Evolutionary conservation across 2,329 filamentous ascomycete species (phyloP).

Genomic region (Arthrobotrys entomopaga): DNA sequence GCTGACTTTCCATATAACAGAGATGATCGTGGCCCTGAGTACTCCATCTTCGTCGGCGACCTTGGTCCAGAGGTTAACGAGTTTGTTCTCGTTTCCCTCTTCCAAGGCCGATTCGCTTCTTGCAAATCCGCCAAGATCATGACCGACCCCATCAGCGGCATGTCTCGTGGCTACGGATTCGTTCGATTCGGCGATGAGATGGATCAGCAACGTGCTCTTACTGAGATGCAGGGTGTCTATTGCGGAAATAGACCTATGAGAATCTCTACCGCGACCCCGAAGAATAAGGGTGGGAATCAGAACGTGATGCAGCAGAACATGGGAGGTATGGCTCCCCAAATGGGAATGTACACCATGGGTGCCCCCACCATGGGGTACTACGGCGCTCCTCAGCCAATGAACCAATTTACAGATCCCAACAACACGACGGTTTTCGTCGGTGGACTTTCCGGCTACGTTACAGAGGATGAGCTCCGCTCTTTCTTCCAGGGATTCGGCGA

Average conservation of each 20-base stretch:
- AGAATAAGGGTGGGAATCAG: conserved; percentile 76
- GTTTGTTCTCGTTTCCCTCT: conserved; percentile 95
- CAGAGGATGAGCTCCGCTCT: conserved; percentile 97
- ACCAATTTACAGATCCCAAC: conserved; percentile 99
- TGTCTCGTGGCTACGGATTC: conserved; percentile 97
- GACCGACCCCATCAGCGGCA: conserved; percentile 97
- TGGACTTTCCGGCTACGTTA: conserved; percentile 95
- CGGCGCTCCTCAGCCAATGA: conserved; percentile 84
- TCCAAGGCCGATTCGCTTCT: conserved; percentile 93
- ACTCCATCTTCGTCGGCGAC: conserved; percentile 96
- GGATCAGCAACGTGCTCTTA: conserved; percentile 93
- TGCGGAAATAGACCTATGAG: conserved; percentile 98
- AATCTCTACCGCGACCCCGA: conserved; percentile 96
- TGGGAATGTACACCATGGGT: conserved; percentile 77
- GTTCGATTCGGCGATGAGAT: conserved; percentile 95
- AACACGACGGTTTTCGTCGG: conserved; percentile 99
- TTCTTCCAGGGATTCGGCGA: conserved; percentile 99
- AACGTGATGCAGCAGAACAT: conserved; percentile 65
- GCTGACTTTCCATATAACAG: conserved; percentile 64
- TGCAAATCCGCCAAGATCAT: conserved; percentile 99
- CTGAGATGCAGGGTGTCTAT: conserved; percentile 99
- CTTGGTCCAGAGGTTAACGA: conserved; percentile 98
- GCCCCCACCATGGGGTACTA: conserved; percentile 75
- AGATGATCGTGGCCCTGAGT: conserved; percentile 95
- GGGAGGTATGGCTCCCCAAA: conserved; percentile 64